Conservation (phyloP, 164 flowering plant species). For the Aristolochia fimbriata region DNA sequence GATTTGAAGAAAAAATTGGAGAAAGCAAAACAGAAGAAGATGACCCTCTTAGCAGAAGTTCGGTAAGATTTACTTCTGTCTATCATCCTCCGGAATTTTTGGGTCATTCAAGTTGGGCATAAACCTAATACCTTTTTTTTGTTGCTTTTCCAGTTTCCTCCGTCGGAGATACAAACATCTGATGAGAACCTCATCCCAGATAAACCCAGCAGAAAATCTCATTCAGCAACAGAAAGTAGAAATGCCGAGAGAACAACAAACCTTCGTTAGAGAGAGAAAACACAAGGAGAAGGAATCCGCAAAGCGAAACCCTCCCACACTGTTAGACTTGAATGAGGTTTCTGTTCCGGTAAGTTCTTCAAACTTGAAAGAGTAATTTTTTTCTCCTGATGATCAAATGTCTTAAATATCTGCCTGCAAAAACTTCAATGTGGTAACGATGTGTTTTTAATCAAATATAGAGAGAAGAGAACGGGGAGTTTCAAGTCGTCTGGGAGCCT, state of each 20-base stretch:
- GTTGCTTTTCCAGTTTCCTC: slow-evolving; percentile 49
- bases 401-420: background rate
- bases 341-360: slow-evolving; percentile 13
- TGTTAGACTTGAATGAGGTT: slow-evolving; percentile 66
- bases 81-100: background rate
- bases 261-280: background rate
- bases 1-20: slow-evolving; percentile 34
- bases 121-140: background rate
- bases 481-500: slow-evolving; percentile 22
- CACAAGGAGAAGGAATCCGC: slow-evolving; percentile 11
- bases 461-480: slow-evolving; percentile 35
- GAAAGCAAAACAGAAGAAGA: slow-evolving; percentile 30
- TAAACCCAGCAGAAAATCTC: slow-evolving; percentile 5
- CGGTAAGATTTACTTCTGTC: slow-evolving; percentile 28
- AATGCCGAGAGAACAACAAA: slow-evolving; percentile 6
- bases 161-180: slow-evolving; percentile 39
- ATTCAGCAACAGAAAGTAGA: slow-evolving; percentile 10
- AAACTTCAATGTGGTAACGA: background rate
- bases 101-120: background rate
- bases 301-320: slow-evolving; percentile 13
- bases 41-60: slow-evolving; percentile 60
- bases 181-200: slow-evolving; percentile 16
- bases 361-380: background rate
- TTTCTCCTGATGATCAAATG: background rate
- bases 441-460: slow-evolving; percentile 12